Base-by-base conservation (phyloP, 164 flowering plant species). In the Vitis cinerea region DNA sequence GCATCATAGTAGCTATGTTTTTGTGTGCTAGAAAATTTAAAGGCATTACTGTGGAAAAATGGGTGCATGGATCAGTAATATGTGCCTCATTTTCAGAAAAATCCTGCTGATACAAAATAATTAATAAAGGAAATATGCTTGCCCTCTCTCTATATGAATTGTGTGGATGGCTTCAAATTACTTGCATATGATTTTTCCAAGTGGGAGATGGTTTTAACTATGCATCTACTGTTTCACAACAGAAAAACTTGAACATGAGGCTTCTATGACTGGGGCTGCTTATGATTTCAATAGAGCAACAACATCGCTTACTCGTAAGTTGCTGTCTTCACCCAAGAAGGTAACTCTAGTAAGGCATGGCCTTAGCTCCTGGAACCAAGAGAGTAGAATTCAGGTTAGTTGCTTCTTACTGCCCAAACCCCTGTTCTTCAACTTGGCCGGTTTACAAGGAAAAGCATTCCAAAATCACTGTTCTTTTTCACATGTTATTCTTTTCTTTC, bases 271-370 rank as follows among this genome's bases (percentile, higher is more conserved):
- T 72, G 94, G 92, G 67, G 87, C 86, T 64, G 90, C 94, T n/a
- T 86, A 74, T 79, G 92, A 78, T 78, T 90, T 90, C 74, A 72
- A 68, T 66, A 77, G 78, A 64, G 92, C 88, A 55, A 84, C 94
- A 12, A 79, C 70, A 15, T 82, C 92, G 9, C 85, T 90, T 59
- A 72, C 87, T 55, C 68, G 63, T n/a, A 76, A 72, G 63, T 66
- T 52, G 15, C 29, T 90, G 70, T 63, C 82, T 50, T 73, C 83
- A 15, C 60, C 91, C 13, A 87, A 87, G 87, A 86, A 83, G 75
- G 87, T 89, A 31, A 89, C 91, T 63, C 80, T 89, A 60, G 74
- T 89, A 27, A 78, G 91, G 67, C 94, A 89, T 75, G 94, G 94
- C 5, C 86, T 87, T 66, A 89, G 94, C 82, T 72, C 89, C 65